Percentiles rank a stretch among this genome's conserved stretches.
Evolutionary conservation across 2,329 filamentous ascomycete genomes (phyloP).

Genomic region (Calonectria leucothoes): DNA sequence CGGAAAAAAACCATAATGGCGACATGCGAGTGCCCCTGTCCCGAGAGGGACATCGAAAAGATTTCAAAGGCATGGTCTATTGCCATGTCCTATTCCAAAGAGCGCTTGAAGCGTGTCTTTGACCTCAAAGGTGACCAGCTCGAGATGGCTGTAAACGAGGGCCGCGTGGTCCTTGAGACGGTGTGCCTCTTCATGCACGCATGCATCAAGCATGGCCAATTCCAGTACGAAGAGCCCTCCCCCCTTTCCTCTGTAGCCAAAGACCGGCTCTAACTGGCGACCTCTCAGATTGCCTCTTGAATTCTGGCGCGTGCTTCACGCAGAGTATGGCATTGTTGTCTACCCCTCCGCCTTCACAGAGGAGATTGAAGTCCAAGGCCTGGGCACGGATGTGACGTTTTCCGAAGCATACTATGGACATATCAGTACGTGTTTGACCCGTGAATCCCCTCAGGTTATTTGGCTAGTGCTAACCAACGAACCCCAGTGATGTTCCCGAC

Average conservation of each 20-base stretch:
- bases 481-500: constrained; percentile 50
- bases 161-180: constrained; percentile 51
- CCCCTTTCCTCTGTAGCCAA: not conserved
- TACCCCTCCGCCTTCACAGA: constrained; percentile 54
- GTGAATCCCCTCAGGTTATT: too few species aligned
- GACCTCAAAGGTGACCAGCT: constrained; percentile 48
- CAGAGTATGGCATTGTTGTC: constrained; percentile 54
- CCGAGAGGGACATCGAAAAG: constrained; percentile 47
- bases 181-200: constrained; percentile 54
- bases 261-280: constrained; percentile 1
- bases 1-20: constrained; percentile 29
- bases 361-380: constrained; percentile 45
- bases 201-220: constrained; percentile 52
- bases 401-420: constrained; percentile 52
- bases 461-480: constrained; percentile 22
- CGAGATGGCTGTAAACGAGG: constrained; percentile 46
- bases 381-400: constrained; percentile 50
- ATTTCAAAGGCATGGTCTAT: constrained; percentile 52
- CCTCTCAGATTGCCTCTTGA: constrained; percentile 47
- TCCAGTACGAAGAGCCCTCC: constrained; percentile 41
- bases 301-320: constrained; percentile 52
- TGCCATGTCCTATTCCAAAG: constrained; percentile 51
- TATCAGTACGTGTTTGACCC: constrained; percentile 43
- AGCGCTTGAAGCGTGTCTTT: constrained; percentile 47
- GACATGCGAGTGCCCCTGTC: constrained; percentile 33